phyloP scores from a whole-genome alignment of 768 basidiomycete genomes.

The Leccinum subgranulosum region DNA sequence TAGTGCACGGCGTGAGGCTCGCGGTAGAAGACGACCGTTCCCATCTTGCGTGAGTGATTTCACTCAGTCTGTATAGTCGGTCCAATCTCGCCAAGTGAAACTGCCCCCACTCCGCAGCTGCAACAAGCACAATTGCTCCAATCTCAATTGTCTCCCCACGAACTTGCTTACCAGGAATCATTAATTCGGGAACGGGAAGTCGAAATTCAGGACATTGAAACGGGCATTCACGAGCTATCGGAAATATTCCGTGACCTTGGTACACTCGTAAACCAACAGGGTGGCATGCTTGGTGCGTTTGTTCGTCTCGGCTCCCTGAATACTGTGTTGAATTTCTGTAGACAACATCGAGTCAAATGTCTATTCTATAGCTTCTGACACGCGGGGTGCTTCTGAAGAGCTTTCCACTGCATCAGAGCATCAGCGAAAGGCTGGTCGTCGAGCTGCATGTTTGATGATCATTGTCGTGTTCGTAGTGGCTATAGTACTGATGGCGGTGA shows the following conservation, averaged over 20 bases:
- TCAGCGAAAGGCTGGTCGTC: conserved; percentile 88
- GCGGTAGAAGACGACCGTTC: conserved; percentile 74
- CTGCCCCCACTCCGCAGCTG: conserved; percentile 48
- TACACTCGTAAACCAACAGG: conserved; percentile 92
- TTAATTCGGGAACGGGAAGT: conserved; percentile 77
- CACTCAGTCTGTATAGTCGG: not conserved
- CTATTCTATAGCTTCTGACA: conserved; percentile 80
- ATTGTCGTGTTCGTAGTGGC: conserved; percentile 81
- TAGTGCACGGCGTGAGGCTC: conserved; percentile 82
- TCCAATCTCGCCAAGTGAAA: conserved; percentile 28
- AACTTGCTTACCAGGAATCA: conserved; percentile 94
- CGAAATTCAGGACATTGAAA: conserved; percentile 96
- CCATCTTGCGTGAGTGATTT: conserved; percentile 23
- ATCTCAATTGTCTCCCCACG: conserved; percentile 78
- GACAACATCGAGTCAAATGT: conserved; percentile 97
- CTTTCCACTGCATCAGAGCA: conserved; percentile 87
- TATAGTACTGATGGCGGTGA: conserved; percentile 89
- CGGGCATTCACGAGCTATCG: conserved; percentile 91
- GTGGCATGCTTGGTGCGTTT: conserved; percentile 83
- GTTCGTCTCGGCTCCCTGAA: not conserved
- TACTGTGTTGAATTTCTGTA: conserved; percentile 28
- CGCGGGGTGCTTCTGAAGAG: conserved; percentile 79
- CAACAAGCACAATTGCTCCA: conserved; percentile 71
- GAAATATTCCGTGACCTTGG: conserved; percentile 97
- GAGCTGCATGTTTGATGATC: conserved; percentile 88